Base-by-base conservation (phyloP, 2,329 filamentous ascomycete genomes). In the Corynespora cassiicola region DNA sequence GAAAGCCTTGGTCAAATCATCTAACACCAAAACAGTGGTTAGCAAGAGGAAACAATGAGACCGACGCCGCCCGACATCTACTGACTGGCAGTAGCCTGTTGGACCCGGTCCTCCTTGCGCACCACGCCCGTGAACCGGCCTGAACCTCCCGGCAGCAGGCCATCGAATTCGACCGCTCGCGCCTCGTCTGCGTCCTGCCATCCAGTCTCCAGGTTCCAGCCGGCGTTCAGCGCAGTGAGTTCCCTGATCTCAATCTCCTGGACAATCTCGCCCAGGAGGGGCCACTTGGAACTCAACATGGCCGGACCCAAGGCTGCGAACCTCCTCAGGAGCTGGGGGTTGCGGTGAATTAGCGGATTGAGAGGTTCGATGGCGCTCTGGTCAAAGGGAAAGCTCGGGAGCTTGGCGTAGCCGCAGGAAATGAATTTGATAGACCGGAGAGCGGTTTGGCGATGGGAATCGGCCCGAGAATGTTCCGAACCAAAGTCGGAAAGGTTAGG, bases 331-430 rank as follows among this genome's bases (percentile, higher is more conserved):
- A 70, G 68, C 42, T 41, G 17, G 14, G 50, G 40, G 42, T 49
- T 45, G 18, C 45, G 52, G 17, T 43, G 26, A 7, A 36, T 23
- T 3, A 42, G 8, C 14, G 37, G 35, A 19, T 45, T 39, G 11
- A 31, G 36, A n/a, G 48, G 36, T 7, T 69, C 65, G 14, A 73
- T 43, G 11, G 42, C 51, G 7, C 39, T 28, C 45, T 74, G 68
- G 25, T 71, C 66, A 26, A 69, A 61, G 0, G 40, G 3, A 18
- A 45, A 25, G 38, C 53, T 36, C 36, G 47, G 43, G 2, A 85
- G 57, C 5, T 66, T 61, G 21, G 76, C 78, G 52, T 86, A 86
- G 33, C 83, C 83, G 55, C 82, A 86, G 0, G 81, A 85, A 20
- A 75, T 76, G 63, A 86, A 77, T 1, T 73, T 70, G 19, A 85